Percentiles rank a stretch among this genome's conserved stretches.
phyloP scores from a whole-genome alignment of 352 stramenopile genomes.

The Peronospora belbahrii region DNA sequence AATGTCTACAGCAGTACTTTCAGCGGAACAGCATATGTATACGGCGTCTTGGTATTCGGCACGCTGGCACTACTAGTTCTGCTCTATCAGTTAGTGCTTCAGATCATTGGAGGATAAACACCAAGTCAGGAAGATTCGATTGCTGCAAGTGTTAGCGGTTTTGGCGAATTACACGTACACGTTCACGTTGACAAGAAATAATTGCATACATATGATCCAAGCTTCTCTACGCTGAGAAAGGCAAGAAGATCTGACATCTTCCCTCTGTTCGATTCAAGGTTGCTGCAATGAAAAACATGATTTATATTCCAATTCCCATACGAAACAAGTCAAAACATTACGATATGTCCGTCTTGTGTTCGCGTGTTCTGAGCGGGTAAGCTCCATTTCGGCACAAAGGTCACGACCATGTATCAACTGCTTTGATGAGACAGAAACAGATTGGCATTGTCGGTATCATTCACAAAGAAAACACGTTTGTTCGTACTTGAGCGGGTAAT shows the following conservation, averaged over 20 bases:
- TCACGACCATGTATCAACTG: too few relatives aligned
- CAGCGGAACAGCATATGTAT: slow-evolving; percentile 45
- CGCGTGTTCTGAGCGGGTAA: too few relatives aligned
- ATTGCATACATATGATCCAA: too few relatives aligned
- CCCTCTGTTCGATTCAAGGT: slow-evolving; percentile 15
- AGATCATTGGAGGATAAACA: slow-evolving; percentile 19
- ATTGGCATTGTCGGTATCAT: too few relatives aligned
- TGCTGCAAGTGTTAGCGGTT: background rate
- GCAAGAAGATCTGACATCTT: slow-evolving; percentile 6
- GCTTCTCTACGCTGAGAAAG: slow-evolving; percentile 10
- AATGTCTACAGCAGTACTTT: slow-evolving; percentile 69
- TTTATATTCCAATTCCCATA: too few relatives aligned
- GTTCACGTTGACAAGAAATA: too few relatives aligned
- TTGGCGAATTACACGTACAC: background rate
- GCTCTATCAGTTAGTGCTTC: slow-evolving; percentile 48
- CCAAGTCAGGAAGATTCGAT: background rate
- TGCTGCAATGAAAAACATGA: slow-evolving; percentile 9
- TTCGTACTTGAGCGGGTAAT: too few relatives aligned
- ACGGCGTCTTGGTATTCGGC: slow-evolving; percentile 59
- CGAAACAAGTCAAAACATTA: too few relatives aligned
- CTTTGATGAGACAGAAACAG: too few relatives aligned
- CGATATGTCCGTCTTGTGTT: too few relatives aligned
- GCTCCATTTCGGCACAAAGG: too few relatives aligned
- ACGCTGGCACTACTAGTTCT: slow-evolving; percentile 49
- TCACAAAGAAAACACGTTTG: too few relatives aligned